Evolutionary conservation across 2,329 filamentous ascomycete species (phyloP), one percentile per base, ranked within the genome.

Genomic region (Paecilomyces sp.): DNA sequence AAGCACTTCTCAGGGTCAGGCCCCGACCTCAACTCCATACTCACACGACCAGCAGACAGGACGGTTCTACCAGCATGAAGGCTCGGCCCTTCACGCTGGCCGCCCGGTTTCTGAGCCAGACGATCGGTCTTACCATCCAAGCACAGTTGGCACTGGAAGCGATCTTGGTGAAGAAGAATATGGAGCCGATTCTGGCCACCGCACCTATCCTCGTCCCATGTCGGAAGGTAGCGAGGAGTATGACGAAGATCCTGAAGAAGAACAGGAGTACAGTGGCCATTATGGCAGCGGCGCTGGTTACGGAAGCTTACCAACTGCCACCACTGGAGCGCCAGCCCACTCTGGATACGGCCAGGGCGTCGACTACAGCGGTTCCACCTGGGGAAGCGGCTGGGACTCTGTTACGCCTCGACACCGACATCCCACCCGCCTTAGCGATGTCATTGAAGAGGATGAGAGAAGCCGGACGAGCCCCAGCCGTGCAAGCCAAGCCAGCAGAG

Each of bases 381-480:
- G 87, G 74, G 86, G 84, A 1, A 82, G 86, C 2, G 87, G 85
- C 15, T 95, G 91, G 90, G 90, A 94, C 63, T 76, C 78, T n/a
- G 79, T 91, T 63, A 87, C 88, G 25, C 83, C 87, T 5, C 73
- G 80, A 59, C 92, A 96, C 74, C 90, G 94, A 66, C 91, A 96
- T 75, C 92, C 92, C 0, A 96, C 92, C 8, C 81, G 92, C 59
- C 79, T 96, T 63, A 96, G 91, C 72, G 92, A 96, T 75, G 92
- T 96, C 30, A 82, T 94, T 31, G 89, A 92, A 70, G 91, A 95
- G 64, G 90, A 94, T 65, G 91, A 95, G 75, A 82, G 86, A 56
- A 90, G 89, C 58, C 75, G 77, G 33, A 80, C 80, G n/a, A 82
- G 76, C 70, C 84, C 89, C 24, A 90, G 88, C 13, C 90, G 88